Conservation (phyloP, 2,329 filamentous ascomycete genomes). For the Colletotrichum destructivum region DNA sequence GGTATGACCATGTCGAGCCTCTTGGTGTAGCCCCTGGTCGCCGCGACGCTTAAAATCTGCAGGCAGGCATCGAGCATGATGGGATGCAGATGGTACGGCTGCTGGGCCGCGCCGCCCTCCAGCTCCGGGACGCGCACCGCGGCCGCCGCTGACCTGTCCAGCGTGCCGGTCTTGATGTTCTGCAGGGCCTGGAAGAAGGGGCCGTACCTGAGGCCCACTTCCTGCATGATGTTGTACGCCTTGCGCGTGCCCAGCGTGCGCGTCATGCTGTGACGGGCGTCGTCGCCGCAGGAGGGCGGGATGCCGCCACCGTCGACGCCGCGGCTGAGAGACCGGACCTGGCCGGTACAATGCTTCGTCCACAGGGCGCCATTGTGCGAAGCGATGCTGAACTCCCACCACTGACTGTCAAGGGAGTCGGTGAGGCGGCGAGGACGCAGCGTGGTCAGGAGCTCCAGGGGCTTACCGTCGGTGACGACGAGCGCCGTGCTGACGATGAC, state of each 20-base stretch:
- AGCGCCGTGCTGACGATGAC: conserved; percentile 50
- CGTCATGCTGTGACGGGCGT: background rate
- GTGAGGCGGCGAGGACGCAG: conserved; percentile 49
- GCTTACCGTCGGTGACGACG: conserved; percentile 48
- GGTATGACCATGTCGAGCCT: background rate
- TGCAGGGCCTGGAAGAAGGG: background rate
- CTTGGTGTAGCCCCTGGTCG: background rate
- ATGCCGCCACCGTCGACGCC: too few relatives aligned
- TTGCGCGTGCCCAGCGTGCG: background rate
- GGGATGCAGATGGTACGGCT: background rate
- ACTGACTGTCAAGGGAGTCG: conserved; percentile 47
- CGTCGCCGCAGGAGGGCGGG: too few relatives aligned
- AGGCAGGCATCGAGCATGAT: background rate
- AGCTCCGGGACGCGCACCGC: background rate
- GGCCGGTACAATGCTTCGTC: conserved; percentile 49
- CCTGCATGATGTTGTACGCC: background rate
- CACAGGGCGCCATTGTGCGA: conserved; percentile 48
- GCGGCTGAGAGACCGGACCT: conserved; percentile 38
- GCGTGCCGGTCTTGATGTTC: background rate
- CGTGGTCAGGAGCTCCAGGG: conserved; percentile 51
- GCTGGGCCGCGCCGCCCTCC: background rate
- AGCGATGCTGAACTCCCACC: conserved; percentile 52
- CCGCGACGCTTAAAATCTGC: background rate
- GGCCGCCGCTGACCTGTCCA: background rate
- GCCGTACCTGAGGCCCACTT: background rate